Conservation (phyloP, 169 alveolate species). For the Plasmodium gonderi region DNA sequence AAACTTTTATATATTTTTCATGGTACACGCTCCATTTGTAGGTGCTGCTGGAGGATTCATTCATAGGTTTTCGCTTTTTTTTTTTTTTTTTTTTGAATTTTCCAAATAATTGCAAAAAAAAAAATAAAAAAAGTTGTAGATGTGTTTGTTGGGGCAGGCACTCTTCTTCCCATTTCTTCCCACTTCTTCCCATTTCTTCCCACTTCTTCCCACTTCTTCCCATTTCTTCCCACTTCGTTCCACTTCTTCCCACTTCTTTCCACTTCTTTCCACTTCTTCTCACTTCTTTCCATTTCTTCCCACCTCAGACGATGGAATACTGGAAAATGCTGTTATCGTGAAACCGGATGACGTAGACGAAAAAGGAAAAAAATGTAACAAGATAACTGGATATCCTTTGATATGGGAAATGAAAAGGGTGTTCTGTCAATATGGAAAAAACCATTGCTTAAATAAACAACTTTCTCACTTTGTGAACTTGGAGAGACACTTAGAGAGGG, state of each 20-base stretch:
- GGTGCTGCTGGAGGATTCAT: constrained; percentile 26
- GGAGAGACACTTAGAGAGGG: background rate
- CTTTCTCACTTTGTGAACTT: background rate
- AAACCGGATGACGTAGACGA: constrained; percentile 14
- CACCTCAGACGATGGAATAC: background rate
- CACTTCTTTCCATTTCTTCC: background rate
- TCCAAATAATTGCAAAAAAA: too few relatives aligned
- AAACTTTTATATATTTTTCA: background rate
- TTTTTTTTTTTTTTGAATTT: background rate
- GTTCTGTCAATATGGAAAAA: constrained; percentile 2
- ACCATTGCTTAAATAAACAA: constrained; percentile 28
- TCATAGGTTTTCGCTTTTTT: constrained; percentile 13
- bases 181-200: background rate
- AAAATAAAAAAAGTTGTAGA: background rate
- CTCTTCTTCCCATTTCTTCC: background rate
- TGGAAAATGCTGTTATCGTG: constrained; percentile 21
- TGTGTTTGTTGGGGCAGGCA: background rate
- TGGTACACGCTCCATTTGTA: background rate
- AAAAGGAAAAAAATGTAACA: constrained; percentile 26
- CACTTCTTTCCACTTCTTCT: background rate
- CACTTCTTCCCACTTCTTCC: background rate
- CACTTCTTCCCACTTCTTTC: background rate
- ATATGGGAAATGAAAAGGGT: constrained; percentile 27
- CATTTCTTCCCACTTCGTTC: background rate
- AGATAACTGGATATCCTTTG: constrained; percentile 9